Base-by-base conservation (phyloP, 2,329 filamentous ascomycete genomes). In the Apiospora rasikravindrae region DNA sequence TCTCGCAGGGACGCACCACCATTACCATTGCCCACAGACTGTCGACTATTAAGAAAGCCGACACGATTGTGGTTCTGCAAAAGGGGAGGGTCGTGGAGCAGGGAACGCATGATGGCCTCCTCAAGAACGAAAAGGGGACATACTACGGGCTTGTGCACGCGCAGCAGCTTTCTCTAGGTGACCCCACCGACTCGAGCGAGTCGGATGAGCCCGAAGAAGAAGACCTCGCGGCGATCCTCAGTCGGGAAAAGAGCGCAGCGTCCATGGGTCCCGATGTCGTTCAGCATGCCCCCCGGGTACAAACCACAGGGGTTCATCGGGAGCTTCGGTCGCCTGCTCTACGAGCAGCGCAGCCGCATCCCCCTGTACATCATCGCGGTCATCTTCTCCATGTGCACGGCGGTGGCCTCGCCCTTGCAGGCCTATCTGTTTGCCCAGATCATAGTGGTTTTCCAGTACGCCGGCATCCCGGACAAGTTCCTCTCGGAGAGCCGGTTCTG, bases 61-160 rank as follows among this genome's bases (percentile, higher is more conserved):
- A 97, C 78, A 89, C 90, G 49, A 97, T 97, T 70, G 85, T 95
- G 10, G 94, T 97, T 0, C 81, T 97, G 70, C 87, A 92, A 68
- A 88, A 92, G 76, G 94, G 94, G 1, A 83, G 86, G 70, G 88
- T 94, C 0, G 87, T 92, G 11, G 94, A 97, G 80, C 85, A 91
- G 75, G 94, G 94, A 0, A 94, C 89, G 0, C 94, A 97, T 75
- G 89, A 94, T 8, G 88, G 90, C 61, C 87, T 97, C 0, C 84
- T 97, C 1, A 80, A 85, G 3, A 82, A 87, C 49, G 85, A 90
- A 5, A 84, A 84, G 2, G 90, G 93, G 0, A 85, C 92, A 24
- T 96, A 96, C 77, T 87, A 87, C 49, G 87, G 87, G 1, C 87
- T 95, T 6, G 93, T 95, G 1, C 84, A 88, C 72, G 90, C 90